A percentile compares a stretch with the other conserved stretches of the same genome.
Evolutionary conservation across 176 grass and related monocot species (phyloP).

Genomic region (Triticum turgidum): DNA sequence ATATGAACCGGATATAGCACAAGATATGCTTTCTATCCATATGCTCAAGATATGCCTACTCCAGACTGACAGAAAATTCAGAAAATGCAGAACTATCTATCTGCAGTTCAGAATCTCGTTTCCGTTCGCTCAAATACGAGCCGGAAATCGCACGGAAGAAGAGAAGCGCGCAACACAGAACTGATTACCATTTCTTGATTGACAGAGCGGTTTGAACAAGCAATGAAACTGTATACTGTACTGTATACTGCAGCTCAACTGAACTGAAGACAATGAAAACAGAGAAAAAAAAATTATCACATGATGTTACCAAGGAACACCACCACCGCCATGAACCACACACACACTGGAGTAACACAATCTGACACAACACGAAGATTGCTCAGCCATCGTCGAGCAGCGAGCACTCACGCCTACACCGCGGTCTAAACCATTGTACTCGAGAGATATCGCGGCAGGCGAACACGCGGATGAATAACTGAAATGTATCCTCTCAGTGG

Average conservation of each 20-base stretch:
- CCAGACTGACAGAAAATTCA: no score
- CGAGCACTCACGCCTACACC: not conserved
- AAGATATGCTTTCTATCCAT: no score
- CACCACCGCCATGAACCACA: not conserved
- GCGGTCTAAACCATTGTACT: not conserved
- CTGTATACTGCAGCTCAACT: no score
- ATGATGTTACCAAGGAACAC: not conserved
- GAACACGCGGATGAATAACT: not conserved
- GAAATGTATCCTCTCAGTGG: not conserved
- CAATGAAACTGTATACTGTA: no score
- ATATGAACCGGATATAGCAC: no score
- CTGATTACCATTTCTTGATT: not conserved
- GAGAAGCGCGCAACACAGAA: no score
- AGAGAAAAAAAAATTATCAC: not conserved
- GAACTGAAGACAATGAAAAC: not conserved
- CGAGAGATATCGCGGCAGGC: not conserved
- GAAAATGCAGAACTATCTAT: no score
- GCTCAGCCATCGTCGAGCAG: not conserved
- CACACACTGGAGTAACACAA: not conserved
- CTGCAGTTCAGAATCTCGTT: no score
- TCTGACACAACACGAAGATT: no score
- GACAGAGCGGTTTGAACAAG: not conserved
- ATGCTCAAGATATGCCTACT: no score
- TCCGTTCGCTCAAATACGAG: no score
- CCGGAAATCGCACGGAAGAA: no score